A percentile compares a stretch with the other conserved stretches of the same genome.
These are phyloP conservation scores for Ophiocordyceps camponoti-rufipedis DNA, from an alignment of 2,329 filamentous ascomycete species.

Conservation along the genomic window DNA sequence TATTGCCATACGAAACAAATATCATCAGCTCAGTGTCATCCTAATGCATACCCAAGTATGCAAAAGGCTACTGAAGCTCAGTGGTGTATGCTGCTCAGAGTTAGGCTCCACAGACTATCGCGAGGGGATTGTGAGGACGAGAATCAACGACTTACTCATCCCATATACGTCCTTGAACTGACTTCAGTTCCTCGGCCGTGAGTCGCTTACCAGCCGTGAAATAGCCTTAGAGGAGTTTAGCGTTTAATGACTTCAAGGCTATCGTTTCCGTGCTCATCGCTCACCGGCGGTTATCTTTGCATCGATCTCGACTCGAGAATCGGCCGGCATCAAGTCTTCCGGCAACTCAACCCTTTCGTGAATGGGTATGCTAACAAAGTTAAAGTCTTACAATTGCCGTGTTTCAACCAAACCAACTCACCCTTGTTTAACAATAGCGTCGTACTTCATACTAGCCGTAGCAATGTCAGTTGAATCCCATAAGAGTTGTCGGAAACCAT, in stretches of 20 bases:
- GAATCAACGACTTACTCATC: conserved; percentile 40
- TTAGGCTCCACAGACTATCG: neutral
- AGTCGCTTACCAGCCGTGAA: conserved; percentile 82
- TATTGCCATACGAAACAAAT: too few relatives aligned
- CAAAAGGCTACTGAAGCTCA: neutral
- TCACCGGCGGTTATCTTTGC: conserved; percentile 90
- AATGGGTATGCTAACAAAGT: conserved; percentile 51
- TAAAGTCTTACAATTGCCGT: neutral
- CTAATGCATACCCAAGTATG: too few relatives aligned
- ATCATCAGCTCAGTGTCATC: too few relatives aligned
- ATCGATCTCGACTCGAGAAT: conserved; percentile 95
- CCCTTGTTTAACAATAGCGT: conserved; percentile 73
- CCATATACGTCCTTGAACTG: conserved; percentile 82
- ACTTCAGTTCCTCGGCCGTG: conserved; percentile 68
- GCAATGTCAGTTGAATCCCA: neutral
- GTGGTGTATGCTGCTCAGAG: neutral
- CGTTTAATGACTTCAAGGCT: neutral
- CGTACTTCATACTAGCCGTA: conserved; percentile 60
- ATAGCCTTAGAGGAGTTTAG: conserved; percentile 32
- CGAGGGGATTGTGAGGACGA: neutral
- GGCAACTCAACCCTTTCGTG: conserved; percentile 81
- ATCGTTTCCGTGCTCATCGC: conserved; percentile 10
- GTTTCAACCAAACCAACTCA: conserved; percentile 8
- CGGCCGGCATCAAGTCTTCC: conserved; percentile 81
- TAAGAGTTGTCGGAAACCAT: conserved; percentile 1